phyloP scores from a whole-genome alignment of 768 basidiomycete species.

The Suillus weaverae region DNA sequence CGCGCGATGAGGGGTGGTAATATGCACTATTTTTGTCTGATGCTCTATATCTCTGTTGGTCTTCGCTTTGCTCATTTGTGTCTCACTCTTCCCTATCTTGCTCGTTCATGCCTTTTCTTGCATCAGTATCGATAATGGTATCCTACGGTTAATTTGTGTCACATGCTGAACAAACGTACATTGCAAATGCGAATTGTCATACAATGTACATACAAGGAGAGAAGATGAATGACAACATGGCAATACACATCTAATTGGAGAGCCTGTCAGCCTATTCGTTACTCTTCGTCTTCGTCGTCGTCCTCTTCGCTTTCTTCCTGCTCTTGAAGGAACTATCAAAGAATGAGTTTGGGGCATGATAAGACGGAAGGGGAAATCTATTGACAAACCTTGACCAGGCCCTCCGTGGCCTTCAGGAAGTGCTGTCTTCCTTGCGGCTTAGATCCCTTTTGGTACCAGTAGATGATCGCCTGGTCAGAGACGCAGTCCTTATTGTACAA shows the following conservation, averaged over 20 bases:
- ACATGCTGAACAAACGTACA: constrained; percentile 7
- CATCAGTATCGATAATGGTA: constrained; percentile 2
- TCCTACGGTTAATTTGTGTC: background rate
- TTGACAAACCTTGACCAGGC: constrained; percentile 78
- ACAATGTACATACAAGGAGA: background rate
- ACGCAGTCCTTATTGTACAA: constrained; percentile 96
- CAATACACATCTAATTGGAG: background rate
- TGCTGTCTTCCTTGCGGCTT: constrained; percentile 94
- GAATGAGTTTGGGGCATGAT: constrained; percentile 34
- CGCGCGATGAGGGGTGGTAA: background rate
- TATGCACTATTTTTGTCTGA: constrained; percentile 2
- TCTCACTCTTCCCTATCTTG: background rate
- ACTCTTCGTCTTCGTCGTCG: constrained; percentile 53
- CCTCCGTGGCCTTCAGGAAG: constrained; percentile 85
- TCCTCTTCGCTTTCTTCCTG: constrained; percentile 80
- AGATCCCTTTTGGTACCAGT: constrained; percentile 97
- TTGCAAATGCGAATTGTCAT: constrained; percentile 2
- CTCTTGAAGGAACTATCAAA: constrained; percentile 80
- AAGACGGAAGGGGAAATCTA: constrained; percentile 4
- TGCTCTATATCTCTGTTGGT: background rate
- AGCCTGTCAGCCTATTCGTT: background rate
- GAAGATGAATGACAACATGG: background rate
- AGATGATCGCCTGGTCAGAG: constrained; percentile 94
- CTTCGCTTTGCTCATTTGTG: background rate
- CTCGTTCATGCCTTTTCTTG: background rate